Base-by-base conservation (phyloP, 2,329 filamentous ascomycete genomes). In the Diaporthe ilicicola region DNA sequence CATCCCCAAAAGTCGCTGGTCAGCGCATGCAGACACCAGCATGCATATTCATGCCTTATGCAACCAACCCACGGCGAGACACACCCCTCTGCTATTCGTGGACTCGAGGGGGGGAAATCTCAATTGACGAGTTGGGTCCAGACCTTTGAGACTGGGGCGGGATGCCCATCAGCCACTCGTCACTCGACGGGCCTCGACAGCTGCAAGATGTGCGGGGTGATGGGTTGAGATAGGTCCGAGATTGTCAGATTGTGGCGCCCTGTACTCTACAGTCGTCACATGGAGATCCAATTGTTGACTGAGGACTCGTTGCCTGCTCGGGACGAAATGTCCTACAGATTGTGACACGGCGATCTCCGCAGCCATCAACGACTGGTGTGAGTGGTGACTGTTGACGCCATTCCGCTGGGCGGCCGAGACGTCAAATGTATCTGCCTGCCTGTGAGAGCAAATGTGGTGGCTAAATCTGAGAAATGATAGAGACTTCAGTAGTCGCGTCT, bases 201-300 rank as follows among this genome's bases (percentile, higher is more conserved):
- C 65, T 68, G 53, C 65, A 32, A 39, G 42, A 39, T 50, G 53
- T 61, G 48, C 34, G 50, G 65, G 55, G 39, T 62, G 69, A 59
- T 27, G 53, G 62, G 15, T 32, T 51, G 53, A 66, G 59, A 37
- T 59, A 22, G 46, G 42, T 24, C 46, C 51, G 46, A 54, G 46
- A 39, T 59, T 29, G 53, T 50, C 29, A 61, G 24, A 67, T 53
- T 66, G 61, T 70, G 67, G 61, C 67, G 59, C 67, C 37, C 67
- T 48, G 53, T 55, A 27, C 50, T 67, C 13, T 27, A 61, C 56
- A 67, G 51, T 42, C 70, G 53, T 72, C 70, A 72, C 70, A 72
- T 70, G 32, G n/a, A 59, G 61, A 50, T 51, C 67, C 61, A 67
- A 72, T 70, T 67, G 34, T 34, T n/a, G 24, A 70, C 22, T 29